Evolutionary conservation across 2,329 filamentous ascomycete genomes (phyloP), one percentile per base, ranked within the genome.

Genomic region (Alternaria brassicae): DNA sequence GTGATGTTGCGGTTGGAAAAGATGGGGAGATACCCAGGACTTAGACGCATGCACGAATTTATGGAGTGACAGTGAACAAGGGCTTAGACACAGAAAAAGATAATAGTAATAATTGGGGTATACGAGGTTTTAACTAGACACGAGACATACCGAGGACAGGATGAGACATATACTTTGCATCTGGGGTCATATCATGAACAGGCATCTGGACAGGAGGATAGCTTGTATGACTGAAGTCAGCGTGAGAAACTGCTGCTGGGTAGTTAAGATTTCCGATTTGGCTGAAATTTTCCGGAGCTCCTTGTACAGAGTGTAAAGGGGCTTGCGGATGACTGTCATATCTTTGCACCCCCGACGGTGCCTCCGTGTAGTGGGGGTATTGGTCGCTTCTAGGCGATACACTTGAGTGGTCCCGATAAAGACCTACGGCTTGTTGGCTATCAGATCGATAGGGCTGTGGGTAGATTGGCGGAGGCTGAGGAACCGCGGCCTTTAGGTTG

Each of bases 121-220:
- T 74, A 68, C 53, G 63, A 68, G 60, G 66, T 70, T 68, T 60
- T 69, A 72, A 75, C 73, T 76, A 78, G 67, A 78, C 70, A 71
- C 72, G 75, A 70, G 74, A 78, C 75, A 77, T 78, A 78, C 75
- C 74, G 63, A 76, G 74, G 66, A 73, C 71, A 70, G 72, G 73
- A 60, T 75, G 73, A 56, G 72, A 70, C 69, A 77, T 70, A 71
- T 76, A 76, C 58, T 75, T 75, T 72, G 75, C 74, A 74, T 76
- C 71, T 58, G 69, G 61, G 61, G 61, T 68, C 45, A 71, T 62
- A 70, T 76, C 68, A 75, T 74, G 68, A 60, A 67, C 63, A 67
- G 74, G 73, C 72, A 77, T 75, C 68, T 76, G 74, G 58, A 69
- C 66, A 67, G 70, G 39, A 56, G 67, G 62, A 61, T 71, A 77